Evolutionary conservation across 2,329 filamentous ascomycete genomes (phyloP).

Genomic region (Beauveria varroae): DNA sequence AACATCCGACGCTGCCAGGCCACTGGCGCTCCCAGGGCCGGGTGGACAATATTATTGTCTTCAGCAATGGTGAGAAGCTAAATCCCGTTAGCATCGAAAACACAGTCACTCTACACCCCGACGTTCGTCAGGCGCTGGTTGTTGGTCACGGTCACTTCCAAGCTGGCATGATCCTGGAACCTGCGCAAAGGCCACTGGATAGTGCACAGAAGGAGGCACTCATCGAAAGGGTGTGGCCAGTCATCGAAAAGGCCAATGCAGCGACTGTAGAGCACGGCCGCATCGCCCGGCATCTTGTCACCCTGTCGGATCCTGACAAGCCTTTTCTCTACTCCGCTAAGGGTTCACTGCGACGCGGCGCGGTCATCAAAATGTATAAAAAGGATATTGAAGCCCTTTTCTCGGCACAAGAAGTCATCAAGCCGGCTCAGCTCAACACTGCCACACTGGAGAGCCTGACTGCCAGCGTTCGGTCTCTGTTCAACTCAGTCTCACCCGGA

Average conservation of each 20-base stretch:
- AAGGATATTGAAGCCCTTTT: conserved; percentile 37
- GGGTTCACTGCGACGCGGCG: conserved; percentile 36
- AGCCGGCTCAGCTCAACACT: conserved; percentile 15
- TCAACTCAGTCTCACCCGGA: conserved; percentile 14
- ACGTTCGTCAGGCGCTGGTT: conserved; percentile 34
- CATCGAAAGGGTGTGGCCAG: conserved; percentile 36
- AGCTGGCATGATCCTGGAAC: conserved; percentile 41
- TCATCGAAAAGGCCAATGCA: conserved; percentile 34
- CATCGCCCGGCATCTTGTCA: conserved; percentile 32
- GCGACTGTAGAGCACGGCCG: conserved; percentile 38
- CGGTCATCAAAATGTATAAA: conserved; percentile 32
- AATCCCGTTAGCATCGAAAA: conserved; percentile 37
- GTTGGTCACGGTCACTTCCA: conserved; percentile 40
- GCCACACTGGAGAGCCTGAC: conserved; percentile 17
- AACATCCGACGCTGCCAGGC: conserved; percentile 31
- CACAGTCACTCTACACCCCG: conserved; percentile 29
- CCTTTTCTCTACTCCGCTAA: conserved; percentile 39
- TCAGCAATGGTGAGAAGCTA: conserved; percentile 43
- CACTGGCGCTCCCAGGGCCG: conserved; percentile 21
- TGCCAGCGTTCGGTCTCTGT: conserved; percentile 18
- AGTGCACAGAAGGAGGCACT: conserved; percentile 20
- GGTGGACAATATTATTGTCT: conserved; percentile 39
- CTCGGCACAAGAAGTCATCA: conserved; percentile 17
- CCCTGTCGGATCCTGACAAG: conserved; percentile 30
- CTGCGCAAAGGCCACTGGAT: conserved; percentile 21